These are phyloP conservation scores for Rhizopus microsporus DNA, from an alignment of 371 early-diverging fungal species.

Conservation along the genomic window DNA sequence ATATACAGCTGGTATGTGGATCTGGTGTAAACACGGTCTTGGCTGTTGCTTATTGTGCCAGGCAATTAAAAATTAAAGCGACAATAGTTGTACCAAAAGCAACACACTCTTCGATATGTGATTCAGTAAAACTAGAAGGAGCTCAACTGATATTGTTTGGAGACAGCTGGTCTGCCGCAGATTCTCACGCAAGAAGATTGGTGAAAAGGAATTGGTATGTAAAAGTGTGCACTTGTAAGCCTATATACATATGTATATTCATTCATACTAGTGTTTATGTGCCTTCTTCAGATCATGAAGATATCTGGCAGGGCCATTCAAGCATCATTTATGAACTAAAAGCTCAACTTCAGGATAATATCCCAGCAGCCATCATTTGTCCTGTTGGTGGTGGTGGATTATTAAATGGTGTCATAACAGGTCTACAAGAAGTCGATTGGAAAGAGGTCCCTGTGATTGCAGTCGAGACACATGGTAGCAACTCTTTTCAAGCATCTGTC, in stretches of 20 bases:
- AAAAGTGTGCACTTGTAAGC: background rate
- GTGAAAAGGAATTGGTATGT: slow-evolving; percentile 56
- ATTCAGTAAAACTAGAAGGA: slow-evolving; percentile 62
- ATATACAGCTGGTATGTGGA: slow-evolving; percentile 60
- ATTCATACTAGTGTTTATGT: slow-evolving; percentile 67
- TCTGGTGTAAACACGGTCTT: slow-evolving; percentile 73
- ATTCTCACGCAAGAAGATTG: slow-evolving; percentile 51
- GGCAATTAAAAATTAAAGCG: slow-evolving; percentile 59
- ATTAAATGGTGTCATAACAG: slow-evolving; percentile 68
- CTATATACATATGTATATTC: background rate
- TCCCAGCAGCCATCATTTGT: slow-evolving; percentile 68
- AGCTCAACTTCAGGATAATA: slow-evolving; percentile 54
- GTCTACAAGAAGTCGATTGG: slow-evolving; percentile 64
- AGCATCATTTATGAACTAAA: slow-evolving; percentile 67
- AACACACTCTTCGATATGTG: slow-evolving; percentile 51
- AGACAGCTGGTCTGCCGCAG: slow-evolving; percentile 60
- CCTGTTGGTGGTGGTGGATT: slow-evolving; percentile 76
- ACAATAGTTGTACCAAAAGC: slow-evolving; percentile 63
- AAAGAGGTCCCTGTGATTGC: slow-evolving; percentile 69
- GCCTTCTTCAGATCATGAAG: slow-evolving; percentile 64
- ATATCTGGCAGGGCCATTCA: slow-evolving; percentile 65
- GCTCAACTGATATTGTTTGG: slow-evolving; percentile 62
- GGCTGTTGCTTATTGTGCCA: slow-evolving; percentile 69
- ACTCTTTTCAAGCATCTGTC: slow-evolving; percentile 69
- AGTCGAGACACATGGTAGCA: slow-evolving; percentile 75